Conservation (phyloP, 192 early-diverging fungal genomes). For the Podochytrium sp. region DNA sequence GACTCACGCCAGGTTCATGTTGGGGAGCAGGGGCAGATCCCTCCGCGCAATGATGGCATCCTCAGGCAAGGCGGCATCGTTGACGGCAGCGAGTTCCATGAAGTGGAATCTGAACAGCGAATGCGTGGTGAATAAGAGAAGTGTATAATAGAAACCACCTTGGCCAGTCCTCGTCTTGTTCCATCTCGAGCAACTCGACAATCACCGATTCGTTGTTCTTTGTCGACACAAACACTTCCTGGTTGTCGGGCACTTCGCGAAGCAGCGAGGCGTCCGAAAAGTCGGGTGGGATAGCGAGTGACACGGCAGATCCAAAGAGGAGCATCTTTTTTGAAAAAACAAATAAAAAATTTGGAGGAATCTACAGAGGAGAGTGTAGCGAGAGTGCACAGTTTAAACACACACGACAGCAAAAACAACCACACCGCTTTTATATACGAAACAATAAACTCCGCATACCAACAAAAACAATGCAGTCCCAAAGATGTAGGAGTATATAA, state of each 20-base stretch:
- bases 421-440: too few relatives aligned
- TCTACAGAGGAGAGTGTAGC: too few relatives aligned
- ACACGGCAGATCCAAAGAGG: slow-evolving; percentile 77
- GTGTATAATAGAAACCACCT: too few relatives aligned
- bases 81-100: slow-evolving; percentile 75
- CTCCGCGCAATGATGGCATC: not conserved
- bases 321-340: slow-evolving; percentile 24
- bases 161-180: slow-evolving; percentile 54
- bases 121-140: not conserved
- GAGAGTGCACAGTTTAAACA: too few relatives aligned
- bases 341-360: too few relatives aligned
- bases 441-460: too few relatives aligned
- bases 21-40: not conserved
- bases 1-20: slow-evolving; percentile 24
- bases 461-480: too few relatives aligned
- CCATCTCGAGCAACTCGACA: slow-evolving; percentile 81
- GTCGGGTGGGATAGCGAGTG: slow-evolving; percentile 56
- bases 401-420: too few relatives aligned
- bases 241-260: slow-evolving; percentile 85
- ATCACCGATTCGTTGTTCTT: slow-evolving; percentile 77
- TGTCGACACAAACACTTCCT: slow-evolving; percentile 85
- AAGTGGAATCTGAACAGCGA: slow-evolving; percentile 70
- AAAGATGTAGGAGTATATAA: too few relatives aligned
- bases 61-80: slow-evolving; percentile 57
- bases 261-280: slow-evolving; percentile 70